Conservation (phyloP, 371 early-diverging fungal species). For the Mucor circinelloides region DNA sequence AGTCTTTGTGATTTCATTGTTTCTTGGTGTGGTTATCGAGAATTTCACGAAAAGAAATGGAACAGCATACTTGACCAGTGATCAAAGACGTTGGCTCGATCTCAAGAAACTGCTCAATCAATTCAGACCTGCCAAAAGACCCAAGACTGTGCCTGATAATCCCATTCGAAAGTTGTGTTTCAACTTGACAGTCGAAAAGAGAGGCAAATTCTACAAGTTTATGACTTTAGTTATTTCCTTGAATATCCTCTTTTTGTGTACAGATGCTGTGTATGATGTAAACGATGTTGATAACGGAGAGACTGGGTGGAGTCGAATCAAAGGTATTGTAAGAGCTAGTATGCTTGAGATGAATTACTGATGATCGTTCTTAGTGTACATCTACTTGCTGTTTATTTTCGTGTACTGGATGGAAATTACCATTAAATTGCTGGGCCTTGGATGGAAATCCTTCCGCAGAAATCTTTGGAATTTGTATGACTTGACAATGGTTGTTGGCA, state of each 20-base stretch:
- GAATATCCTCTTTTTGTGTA: constrained; percentile 58
- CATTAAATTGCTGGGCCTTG: constrained; percentile 57
- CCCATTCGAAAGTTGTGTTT: constrained; percentile 49
- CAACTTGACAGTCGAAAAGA: constrained; percentile 52
- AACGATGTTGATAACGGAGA: constrained; percentile 23
- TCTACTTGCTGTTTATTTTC: constrained; percentile 49
- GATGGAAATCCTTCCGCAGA: constrained; percentile 58
- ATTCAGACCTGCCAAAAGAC: constrained; percentile 62
- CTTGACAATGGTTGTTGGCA: constrained; percentile 53
- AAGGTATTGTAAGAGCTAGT: constrained; percentile 22
- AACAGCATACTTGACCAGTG: constrained; percentile 64
- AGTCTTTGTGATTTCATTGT: constrained; percentile 65
- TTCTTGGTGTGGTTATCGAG: constrained; percentile 72
- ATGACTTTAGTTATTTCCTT: constrained; percentile 53
- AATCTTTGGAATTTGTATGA: constrained; percentile 71
- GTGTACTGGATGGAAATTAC: constrained; percentile 58
- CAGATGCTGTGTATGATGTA: constrained; percentile 38
- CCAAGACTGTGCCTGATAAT: constrained; percentile 38
- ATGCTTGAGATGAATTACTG: background rate
- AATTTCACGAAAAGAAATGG: constrained; percentile 68
- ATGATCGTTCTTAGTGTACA: constrained; percentile 31
- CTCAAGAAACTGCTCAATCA: constrained; percentile 64
- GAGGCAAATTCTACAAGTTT: constrained; percentile 52
- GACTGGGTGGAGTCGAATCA: constrained; percentile 25
- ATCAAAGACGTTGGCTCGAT: constrained; percentile 75